Evolutionary conservation across 768 basidiomycete species (phyloP), one percentile per base, ranked within the genome.

Genomic region (Panaeolus papilionaceus): DNA sequence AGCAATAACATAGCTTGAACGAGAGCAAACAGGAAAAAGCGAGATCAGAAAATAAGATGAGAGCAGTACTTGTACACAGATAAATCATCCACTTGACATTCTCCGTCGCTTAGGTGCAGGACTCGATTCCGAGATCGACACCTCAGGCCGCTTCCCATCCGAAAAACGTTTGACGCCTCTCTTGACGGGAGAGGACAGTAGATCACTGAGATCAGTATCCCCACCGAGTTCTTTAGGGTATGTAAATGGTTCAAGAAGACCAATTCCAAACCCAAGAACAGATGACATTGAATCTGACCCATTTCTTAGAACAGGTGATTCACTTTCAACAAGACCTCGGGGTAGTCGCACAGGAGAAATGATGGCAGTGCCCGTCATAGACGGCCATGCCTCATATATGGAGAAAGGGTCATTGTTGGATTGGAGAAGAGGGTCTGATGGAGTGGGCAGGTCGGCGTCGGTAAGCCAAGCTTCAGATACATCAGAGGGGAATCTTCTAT

Each of bases 231-330:
- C 81, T 38, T 80, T 79, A 40, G 84, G 80, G 61, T 86, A 77
- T 38, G 78, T 78, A 70, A 89, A 89, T 12, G 89, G 85, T 64
- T 84, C 87, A 71, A 89, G 79, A 45, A 89, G 78, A 8, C 86
- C 86, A 64, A 88, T 81, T 4, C 83, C 84, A 51, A 88, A 75
- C 16, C 85, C 84, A 38, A 81, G 77, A 4, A 77, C 78, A 20
- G 80, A 72, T 14, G 82, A 74, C 26, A 78, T 68, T 33, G 54
- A n/a, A 12, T 74, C 20, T 37, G 69, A 69, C 16, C 76, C 75
- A 66, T 76, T 83, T 66, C 85, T 78, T 51, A 87, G 74, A 18
- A 90, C 85, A 33, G 89, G 90, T 67, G 89, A 90, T 67, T 87
- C 88, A 10, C 75, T 73, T 51, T 81, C 81, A 44, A 77, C 69